Evolutionary conservation across 345 rosid species (phyloP).

Genomic region (Cardamine chenopodiifolia): DNA sequence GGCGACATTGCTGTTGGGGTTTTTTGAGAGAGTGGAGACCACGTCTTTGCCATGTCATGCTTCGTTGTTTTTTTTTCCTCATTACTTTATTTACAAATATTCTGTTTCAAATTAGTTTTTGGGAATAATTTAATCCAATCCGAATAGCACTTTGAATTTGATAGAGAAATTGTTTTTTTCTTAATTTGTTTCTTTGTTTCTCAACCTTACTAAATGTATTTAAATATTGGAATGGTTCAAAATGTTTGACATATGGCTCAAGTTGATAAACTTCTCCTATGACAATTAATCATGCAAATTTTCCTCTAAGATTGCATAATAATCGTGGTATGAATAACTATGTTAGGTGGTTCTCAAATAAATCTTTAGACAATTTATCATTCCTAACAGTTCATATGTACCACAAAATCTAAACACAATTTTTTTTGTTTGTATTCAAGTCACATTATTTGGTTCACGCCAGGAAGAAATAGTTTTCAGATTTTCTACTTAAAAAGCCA

Average conservation of each 20-base stretch:
- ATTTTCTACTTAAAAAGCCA: background rate
- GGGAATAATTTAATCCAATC: background rate
- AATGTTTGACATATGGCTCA: background rate
- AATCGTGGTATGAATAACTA: too few species aligned
- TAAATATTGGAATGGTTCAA: background rate
- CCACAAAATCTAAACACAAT: background rate
- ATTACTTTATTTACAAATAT: background rate
- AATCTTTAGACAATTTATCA: background rate
- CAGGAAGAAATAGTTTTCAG: background rate
- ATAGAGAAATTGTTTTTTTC: background rate
- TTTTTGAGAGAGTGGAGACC: constrained; percentile 37
- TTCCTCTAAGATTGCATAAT: too few species aligned
- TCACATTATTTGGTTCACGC: background rate
- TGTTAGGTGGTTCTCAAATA: background rate
- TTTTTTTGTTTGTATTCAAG: background rate
- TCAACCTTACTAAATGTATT: background rate
- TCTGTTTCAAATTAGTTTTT: background rate
- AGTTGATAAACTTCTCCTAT: background rate
- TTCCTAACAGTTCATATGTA: background rate
- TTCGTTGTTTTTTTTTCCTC: background rate
- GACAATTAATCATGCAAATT: background rate
- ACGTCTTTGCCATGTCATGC: constrained; percentile 42
- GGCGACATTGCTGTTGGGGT: constrained; percentile 31
- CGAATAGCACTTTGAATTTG: background rate
- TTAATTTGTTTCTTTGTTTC: too few species aligned